phyloP scores from a whole-genome alignment of 192 early-diverging fungal species.

The Lunasporangiospora selenospora region DNA sequence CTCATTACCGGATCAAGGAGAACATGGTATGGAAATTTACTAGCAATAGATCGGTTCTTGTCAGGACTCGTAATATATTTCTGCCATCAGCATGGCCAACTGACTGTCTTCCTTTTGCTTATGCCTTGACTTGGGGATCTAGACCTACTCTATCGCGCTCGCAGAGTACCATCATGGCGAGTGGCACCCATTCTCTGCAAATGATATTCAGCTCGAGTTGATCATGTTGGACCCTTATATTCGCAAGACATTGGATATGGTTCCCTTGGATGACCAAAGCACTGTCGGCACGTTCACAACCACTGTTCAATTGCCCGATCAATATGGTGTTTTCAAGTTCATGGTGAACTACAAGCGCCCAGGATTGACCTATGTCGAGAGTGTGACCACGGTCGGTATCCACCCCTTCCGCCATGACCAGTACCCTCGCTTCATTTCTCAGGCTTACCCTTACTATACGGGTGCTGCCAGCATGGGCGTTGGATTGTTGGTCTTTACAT shows the following conservation, averaged over 20 bases:
- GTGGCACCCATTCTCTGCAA: conserved; percentile 86
- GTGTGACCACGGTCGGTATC: conserved; percentile 80
- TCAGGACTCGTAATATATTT: too few species aligned
- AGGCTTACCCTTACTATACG: conserved; percentile 96
- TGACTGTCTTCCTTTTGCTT: not conserved
- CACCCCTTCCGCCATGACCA: conserved; percentile 95
- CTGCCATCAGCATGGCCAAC: too few species aligned
- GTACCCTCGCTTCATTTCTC: conserved; percentile 90
- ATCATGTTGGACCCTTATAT: conserved; percentile 99
- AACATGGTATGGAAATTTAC: conserved; percentile 85
- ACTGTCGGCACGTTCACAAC: conserved; percentile 51
- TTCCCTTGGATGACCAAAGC: conserved; percentile 29
- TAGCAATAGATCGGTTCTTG: too few species aligned
- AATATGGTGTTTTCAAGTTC: conserved; percentile 98
- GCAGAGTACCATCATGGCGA: conserved; percentile 76
- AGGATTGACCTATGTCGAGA: conserved; percentile 79
- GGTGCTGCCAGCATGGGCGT: conserved; percentile 82
- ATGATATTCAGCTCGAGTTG: conserved; percentile 89
- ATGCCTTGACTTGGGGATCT: too few species aligned
- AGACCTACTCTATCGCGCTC: conserved; percentile 85
- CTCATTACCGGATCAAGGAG: conserved; percentile 93
- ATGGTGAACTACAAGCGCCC: conserved; percentile 91
- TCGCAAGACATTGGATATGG: conserved; percentile 70
- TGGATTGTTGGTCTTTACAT: conserved; percentile 86
- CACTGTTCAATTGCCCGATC: conserved; percentile 80